Conservation (phyloP, 1,284 basidiomycete genomes). For the Tremellales sp. region DNA sequence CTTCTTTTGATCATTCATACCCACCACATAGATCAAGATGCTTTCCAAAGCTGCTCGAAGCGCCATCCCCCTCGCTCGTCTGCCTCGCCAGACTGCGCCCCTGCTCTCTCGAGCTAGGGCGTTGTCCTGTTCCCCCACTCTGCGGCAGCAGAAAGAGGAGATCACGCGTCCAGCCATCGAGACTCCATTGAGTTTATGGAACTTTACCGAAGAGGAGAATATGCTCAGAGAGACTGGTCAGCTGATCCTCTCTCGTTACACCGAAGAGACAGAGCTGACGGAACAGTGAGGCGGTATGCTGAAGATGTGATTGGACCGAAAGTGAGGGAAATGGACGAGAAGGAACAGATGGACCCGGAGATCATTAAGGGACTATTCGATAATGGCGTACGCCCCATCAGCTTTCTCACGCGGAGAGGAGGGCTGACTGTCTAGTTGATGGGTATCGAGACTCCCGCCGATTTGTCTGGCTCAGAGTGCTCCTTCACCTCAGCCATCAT, state of each 20-base stretch:
- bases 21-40: constrained; percentile 9
- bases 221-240: constrained; percentile 84
- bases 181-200: constrained; percentile 55
- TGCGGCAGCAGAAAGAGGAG: constrained; percentile 19
- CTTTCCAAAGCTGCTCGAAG: constrained; percentile 14
- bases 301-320: constrained; percentile 82
- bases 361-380: constrained; percentile 90
- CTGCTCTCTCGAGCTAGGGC: constrained; percentile 13
- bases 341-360: constrained; percentile 85
- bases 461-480: constrained; percentile 79
- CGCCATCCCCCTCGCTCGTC: constrained; percentile 11
- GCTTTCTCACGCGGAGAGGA: not conserved
- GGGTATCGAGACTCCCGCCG: constrained; percentile 88
- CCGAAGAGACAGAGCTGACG: not conserved
- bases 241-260: constrained; percentile 7
- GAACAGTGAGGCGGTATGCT: constrained; percentile 76
- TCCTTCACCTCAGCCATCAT: constrained; percentile 96
- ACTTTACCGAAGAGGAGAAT: constrained; percentile 84
- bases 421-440: constrained; percentile 63
- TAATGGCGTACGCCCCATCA: constrained; percentile 64
- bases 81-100: constrained; percentile 2
- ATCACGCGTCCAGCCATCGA: constrained; percentile 41
- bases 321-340: constrained; percentile 97
- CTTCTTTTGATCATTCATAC: not conserved
- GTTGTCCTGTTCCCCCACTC: constrained; percentile 23